Evolutionary conservation across 306 rosid genomes (phyloP), one percentile per base, ranked within the genome.

Genomic region (Acacia acuminata): DNA sequence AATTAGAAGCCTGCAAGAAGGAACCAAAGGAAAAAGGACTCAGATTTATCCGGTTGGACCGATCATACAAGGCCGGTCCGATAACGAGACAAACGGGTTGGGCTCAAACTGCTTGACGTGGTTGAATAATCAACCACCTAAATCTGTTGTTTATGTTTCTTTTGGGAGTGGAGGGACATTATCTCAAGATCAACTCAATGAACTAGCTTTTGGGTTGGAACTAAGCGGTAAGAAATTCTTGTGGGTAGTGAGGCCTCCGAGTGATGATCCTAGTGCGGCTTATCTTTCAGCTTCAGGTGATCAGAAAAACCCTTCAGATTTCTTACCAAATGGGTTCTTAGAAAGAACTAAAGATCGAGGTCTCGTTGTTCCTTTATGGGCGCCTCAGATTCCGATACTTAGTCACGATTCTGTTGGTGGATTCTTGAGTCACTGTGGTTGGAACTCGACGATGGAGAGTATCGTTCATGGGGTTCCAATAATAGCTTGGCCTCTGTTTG

Each of bases 361-460:
- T 11, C 8, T 71, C 3, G 75, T 71, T n/a, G n/a, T 71, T 43
- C 75, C 75, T n/a, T 43, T 22, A 22, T 71, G 75, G 75, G 75
- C 75, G 22, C 75, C 75, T 43, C 75, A 71, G 12, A 22, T 71
- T 22, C 36, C 36, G 1, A 71, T 71, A 16, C 53, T 71, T 11
- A 71, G 13, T 3, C 75, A 71, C 6, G 3, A 27, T 12, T 71
- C 75, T 0, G 36, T 43, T n/a, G 75, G 55, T 4, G 75, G 75
- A 2, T 71, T 71, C 4, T n/a, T 71, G 10, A 71, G 75, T 13
- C 75, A 71, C 15, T 71, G 75, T 43, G 75, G 75, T 71, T 71
- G 75, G 75, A 71, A 71, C 19, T 71, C 75, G 0, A 71, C 20
- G 1, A 25, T 71, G 8, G 75, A 71, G 75, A 71, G 75, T 43